phyloP scores from a whole-genome alignment of 768 basidiomycete species.

The Suillus lakei region DNA sequence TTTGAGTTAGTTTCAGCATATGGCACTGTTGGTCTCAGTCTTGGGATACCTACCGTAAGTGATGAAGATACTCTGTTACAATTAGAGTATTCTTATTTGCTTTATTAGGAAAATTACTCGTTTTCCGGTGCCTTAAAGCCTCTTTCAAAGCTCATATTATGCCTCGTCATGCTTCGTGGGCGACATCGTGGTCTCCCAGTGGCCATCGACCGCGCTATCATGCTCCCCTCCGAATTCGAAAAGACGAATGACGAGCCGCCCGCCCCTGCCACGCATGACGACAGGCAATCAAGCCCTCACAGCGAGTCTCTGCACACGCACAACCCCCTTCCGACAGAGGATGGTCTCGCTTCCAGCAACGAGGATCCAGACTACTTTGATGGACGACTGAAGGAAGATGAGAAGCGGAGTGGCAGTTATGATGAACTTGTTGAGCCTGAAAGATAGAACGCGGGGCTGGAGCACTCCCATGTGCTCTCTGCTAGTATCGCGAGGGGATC shows the following conservation, averaged over 20 bases:
- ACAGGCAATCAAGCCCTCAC: constrained; percentile 13
- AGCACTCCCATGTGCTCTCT: neutral
- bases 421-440: constrained; percentile 5
- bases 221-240: constrained; percentile 73
- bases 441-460: neutral
- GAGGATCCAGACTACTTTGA: neutral
- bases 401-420: neutral
- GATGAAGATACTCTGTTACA: neutral
- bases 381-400: neutral
- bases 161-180: constrained; percentile 91
- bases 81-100: constrained; percentile 6
- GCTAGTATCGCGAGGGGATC: neutral
- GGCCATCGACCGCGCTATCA: constrained; percentile 86
- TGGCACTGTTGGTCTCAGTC: constrained; percentile 86
- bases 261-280: constrained; percentile 14
- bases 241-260: constrained; percentile 25
- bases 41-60: constrained; percentile 83
- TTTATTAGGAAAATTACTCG: constrained; percentile 72
- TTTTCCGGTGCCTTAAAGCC: constrained; percentile 79
- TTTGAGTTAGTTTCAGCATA: constrained; percentile 91
- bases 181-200: constrained; percentile 88
- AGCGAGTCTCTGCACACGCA: neutral
- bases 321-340: neutral
- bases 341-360: neutral
- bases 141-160: constrained; percentile 87